Evolutionary conservation across 805 yeast genomes (phyloP), one percentile per base, ranked within the genome.

Genomic region (Yueomyces sinensis): DNA sequence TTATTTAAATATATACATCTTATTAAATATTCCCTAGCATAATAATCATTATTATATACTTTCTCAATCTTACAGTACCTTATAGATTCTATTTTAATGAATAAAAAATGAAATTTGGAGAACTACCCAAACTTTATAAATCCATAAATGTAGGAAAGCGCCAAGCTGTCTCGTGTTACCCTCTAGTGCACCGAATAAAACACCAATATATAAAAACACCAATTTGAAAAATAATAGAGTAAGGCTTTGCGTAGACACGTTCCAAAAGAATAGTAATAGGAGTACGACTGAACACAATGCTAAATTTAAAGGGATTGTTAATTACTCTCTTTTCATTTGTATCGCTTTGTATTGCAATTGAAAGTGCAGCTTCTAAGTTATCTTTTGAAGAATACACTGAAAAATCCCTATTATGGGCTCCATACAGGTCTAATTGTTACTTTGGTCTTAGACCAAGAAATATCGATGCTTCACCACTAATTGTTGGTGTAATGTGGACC

Each of bases 401-500:
- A 32, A 59, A 67, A 29, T 69, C 83, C 2, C 59, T 82, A 19
- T 54, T 74, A 23, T 89, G 98, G 98, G 97, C 94, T 1, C 94
- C 97, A 1, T 89, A 86, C 56, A 62, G 96, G 42, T 76, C 95
- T 7, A 81, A 83, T 37, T 63, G 83, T 30, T 91, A 87, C 57
- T 62, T 87, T 39, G 97, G 97, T 2, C 61, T 91, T 32, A 66
- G 87, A 31, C 95, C 97, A 3, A 63, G 89, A 32, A 40, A 46
- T 37, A 39, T 56, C 3, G 41, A 50, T 23, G 45, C 47, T 4
- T 47, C 81, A 3, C 95, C 95, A 2, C 64, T 91, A 34, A 50
- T 78, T 38, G 62, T 83, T 13, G 97, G 97, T 0, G 60, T 87
- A 18, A 72, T 89, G 75, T 89, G 97, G 97, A 82, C 74, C 60